Base-by-base conservation (phyloP, 2,329 filamentous ascomycete genomes). In the Rhinocladiella similis region DNA sequence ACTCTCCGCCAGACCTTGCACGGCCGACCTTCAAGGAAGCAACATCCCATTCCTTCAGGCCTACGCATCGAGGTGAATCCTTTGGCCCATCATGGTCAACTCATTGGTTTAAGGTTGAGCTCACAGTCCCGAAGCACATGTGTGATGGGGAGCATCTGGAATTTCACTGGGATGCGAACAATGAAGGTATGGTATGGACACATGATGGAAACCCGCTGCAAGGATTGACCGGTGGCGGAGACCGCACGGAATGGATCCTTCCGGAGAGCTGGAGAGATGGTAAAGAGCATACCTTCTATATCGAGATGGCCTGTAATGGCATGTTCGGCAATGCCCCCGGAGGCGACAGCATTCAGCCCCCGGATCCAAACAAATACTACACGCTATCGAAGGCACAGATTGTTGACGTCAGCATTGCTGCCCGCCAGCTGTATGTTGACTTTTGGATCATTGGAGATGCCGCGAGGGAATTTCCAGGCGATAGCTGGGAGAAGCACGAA, bases 61-160 rank as follows among this genome's bases (percentile, higher is more conserved):
- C 86, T 47, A 89, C 92, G 7, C 77, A 83, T 16, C 85, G 91
- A 53, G 92, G 93, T 57, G 81, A 88, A 56, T 84, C 80, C 5
- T 97, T 97, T 66, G 94, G 94, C 0, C 94, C 94, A 1, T 94
- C 91, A 35, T 99, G 94, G 94, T 89, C 91, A 1, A 99, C 94
- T 7, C 94, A 97, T 73, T 99, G 94, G 94, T 96, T 99, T 82
- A 90, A 86, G 66, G 83, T 97, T 54, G 78, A 87, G 54, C 76
- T 99, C 60, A 90, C 83, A 3, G 82, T 97, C 13, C 93, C 94
- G 6, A 70, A 83, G 53, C 77, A 90, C 12, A 82, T 97, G 67
- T 76, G 74, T 22, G 76, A 91, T 62, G 90, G 94, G 67, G 85
- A 92, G 64, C 86, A 89, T 46, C 80, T 99, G n/a, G 92, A 97